Evolutionary conservation across 225 moss, liverwort and hornwort genomes (phyloP).

Genomic region (Polytrichum commune): DNA sequence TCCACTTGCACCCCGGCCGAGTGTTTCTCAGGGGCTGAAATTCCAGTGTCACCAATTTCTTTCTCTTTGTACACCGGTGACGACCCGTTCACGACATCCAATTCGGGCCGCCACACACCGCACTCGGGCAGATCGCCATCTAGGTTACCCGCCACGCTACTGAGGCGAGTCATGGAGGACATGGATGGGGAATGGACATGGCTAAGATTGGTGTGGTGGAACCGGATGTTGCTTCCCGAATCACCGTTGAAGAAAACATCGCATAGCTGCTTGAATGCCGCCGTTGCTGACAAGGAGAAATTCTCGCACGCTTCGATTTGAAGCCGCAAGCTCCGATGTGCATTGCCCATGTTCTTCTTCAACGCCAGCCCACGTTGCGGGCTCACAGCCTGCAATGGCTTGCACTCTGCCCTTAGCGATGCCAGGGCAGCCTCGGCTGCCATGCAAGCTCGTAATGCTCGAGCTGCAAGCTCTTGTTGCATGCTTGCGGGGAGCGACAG

Average conservation of each 20-base stretch:
- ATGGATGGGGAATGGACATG: slow-evolving; percentile 6
- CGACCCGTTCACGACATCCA: slow-evolving; percentile 4
- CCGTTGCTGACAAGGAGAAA: slow-evolving; percentile 43
- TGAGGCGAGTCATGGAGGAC: slow-evolving; percentile 6
- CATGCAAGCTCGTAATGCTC: slow-evolving; percentile 46
- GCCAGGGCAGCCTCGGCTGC: slow-evolving; percentile 54
- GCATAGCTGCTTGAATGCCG: slow-evolving; percentile 52
- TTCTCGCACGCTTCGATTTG: slow-evolving; percentile 52
- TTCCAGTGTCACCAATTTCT: background rate
- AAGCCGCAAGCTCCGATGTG: slow-evolving; percentile 38
- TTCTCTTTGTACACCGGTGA: slow-evolving; percentile 1
- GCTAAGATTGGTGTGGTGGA: background rate
- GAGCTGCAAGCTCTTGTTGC: slow-evolving; percentile 44
- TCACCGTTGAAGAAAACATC: slow-evolving; percentile 32
- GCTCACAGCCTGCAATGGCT: slow-evolving; percentile 32
- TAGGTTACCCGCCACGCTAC: slow-evolving; percentile 1
- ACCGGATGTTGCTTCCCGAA: slow-evolving; percentile 2
- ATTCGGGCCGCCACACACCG: slow-evolving; percentile 7
- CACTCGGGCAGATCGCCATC: slow-evolving; percentile 14
- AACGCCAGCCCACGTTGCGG: slow-evolving; percentile 14
- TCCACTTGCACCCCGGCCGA: slow-evolving; percentile 10
- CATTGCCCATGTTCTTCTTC: slow-evolving; percentile 34
- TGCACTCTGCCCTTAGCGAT: slow-evolving; percentile 51
- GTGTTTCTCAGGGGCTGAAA: background rate
- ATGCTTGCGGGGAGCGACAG: slow-evolving; percentile 22